Conservation (phyloP, 805 yeast genomes). For the Candida caryicola region DNA sequence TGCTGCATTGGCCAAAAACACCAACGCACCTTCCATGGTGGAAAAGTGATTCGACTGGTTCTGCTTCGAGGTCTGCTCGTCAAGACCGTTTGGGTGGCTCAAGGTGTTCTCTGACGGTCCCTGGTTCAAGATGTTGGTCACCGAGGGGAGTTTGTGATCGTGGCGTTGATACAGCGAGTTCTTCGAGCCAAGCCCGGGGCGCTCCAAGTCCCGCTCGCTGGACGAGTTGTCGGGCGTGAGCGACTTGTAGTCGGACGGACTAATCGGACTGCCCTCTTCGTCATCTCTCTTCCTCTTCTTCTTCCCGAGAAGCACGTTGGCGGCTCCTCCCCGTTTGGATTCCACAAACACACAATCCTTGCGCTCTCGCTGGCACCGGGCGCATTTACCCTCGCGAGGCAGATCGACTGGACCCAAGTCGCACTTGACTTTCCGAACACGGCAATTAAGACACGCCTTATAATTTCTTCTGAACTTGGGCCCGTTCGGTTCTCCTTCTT, state of each 20-base stretch:
- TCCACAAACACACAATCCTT: conserved; percentile 70
- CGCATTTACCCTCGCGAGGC: conserved; percentile 81
- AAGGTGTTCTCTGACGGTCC: background rate
- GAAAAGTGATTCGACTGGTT: conserved; percentile 29
- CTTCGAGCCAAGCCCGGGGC: background rate
- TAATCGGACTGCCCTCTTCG: background rate
- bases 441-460: conserved; percentile 82
- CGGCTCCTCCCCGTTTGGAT: conserved; percentile 27
- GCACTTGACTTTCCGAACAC: conserved; percentile 81
- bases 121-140: conserved; percentile 15
- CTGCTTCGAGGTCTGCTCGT: background rate
- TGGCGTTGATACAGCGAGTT: background rate
- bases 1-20: conserved; percentile 74
- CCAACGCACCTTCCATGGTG: conserved; percentile 59
- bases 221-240: background rate
- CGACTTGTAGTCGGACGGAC: background rate
- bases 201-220: background rate
- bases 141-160: conserved; percentile 10
- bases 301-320: conserved; percentile 40
- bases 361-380: conserved; percentile 78
- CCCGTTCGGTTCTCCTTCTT: background rate
- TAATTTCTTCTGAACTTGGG: conserved; percentile 59
- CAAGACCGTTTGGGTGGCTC: background rate
- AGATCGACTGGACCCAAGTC: conserved; percentile 74
- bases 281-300: conserved; percentile 46